Evolutionary conservation across 192 early-diverging fungal species (phyloP).

Genomic region (Coemansia sp.): DNA sequence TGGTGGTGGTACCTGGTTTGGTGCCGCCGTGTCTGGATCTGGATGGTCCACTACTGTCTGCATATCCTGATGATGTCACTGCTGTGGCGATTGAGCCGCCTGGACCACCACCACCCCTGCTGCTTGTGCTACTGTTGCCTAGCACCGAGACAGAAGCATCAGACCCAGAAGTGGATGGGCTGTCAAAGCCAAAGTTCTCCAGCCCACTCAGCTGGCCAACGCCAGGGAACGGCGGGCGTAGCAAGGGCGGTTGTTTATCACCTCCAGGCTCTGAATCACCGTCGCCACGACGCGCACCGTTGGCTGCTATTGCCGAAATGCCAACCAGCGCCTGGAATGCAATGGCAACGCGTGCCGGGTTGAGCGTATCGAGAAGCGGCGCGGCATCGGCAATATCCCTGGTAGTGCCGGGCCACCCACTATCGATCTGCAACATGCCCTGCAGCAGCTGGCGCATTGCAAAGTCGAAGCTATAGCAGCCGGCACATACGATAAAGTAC

Average conservation of each 20-base stretch:
- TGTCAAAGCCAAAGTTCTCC: slow-evolving; percentile 24
- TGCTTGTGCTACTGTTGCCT: too few relatives aligned
- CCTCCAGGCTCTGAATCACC: background rate
- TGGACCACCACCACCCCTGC: background rate
- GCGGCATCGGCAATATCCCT: slow-evolving; percentile 40
- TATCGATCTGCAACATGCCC: slow-evolving; percentile 51
- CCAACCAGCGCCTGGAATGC: slow-evolving; percentile 48
- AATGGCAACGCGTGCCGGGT: slow-evolving; percentile 44
- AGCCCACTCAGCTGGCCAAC: slow-evolving; percentile 45
- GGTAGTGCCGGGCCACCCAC: slow-evolving; percentile 50
- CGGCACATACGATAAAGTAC: slow-evolving; percentile 52
- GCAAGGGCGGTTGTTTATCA: background rate
- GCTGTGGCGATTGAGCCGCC: background rate
- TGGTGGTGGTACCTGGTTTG: background rate
- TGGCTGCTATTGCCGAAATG: slow-evolving; percentile 39
- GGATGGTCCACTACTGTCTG: background rate
- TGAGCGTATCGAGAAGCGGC: slow-evolving; percentile 47
- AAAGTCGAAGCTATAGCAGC: slow-evolving; percentile 56
- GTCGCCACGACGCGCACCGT: background rate
- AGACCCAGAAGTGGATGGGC: too few relatives aligned
- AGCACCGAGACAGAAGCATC: background rate
- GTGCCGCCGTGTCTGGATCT: background rate
- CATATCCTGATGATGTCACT: background rate
- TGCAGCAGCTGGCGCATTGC: slow-evolving; percentile 42
- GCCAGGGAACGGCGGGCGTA: slow-evolving; percentile 45